A percentile compares a stretch with the other conserved stretches of the same genome.
These are phyloP conservation scores for Pythium rishiriense DNA, from an alignment of 352 stramenopile genomes.

Conservation along the genomic window DNA sequence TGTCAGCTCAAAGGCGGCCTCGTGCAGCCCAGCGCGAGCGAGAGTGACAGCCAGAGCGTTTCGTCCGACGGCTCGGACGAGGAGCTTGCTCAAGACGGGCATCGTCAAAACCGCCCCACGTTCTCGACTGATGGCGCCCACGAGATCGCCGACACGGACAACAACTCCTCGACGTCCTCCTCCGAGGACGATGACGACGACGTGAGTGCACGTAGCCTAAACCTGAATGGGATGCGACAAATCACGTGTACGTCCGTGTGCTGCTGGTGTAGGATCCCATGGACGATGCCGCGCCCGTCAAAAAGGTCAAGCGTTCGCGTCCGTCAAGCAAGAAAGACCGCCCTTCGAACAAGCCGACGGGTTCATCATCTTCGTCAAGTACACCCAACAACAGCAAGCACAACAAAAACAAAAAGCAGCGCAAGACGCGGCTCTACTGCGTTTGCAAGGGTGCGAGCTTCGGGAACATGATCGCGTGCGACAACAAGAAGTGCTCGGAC, in stretches of 20 bases:
- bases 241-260: not conserved
- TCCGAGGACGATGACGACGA: constrained; percentile 7
- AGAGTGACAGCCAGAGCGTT: not conserved
- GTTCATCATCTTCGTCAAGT: constrained; percentile 7
- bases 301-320: constrained; percentile 13
- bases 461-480: constrained; percentile 83
- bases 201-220: not conserved
- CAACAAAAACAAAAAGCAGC: constrained; percentile 56
- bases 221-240: too few species aligned
- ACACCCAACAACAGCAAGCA: constrained; percentile 33
- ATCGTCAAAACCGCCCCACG: not conserved
- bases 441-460: constrained; percentile 74
- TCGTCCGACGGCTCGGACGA: constrained; percentile 15
- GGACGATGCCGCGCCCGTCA: not conserved
- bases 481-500: constrained; percentile 78
- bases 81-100: constrained; percentile 19
- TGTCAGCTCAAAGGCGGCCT: constrained; percentile 26
- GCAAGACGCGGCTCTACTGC: constrained; percentile 72
- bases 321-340: not conserved
- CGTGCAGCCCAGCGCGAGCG: constrained; percentile 2
- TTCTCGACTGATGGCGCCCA: constrained; percentile 13
- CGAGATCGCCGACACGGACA: constrained; percentile 39
- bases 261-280: constrained; percentile 2
- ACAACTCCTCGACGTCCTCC: constrained; percentile 21
- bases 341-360: not conserved